Evolutionary conservation across 495 filamentous ascomycete species (phyloP), one percentile per base, ranked within the genome.

Genomic region (Neurospora pannonica): DNA sequence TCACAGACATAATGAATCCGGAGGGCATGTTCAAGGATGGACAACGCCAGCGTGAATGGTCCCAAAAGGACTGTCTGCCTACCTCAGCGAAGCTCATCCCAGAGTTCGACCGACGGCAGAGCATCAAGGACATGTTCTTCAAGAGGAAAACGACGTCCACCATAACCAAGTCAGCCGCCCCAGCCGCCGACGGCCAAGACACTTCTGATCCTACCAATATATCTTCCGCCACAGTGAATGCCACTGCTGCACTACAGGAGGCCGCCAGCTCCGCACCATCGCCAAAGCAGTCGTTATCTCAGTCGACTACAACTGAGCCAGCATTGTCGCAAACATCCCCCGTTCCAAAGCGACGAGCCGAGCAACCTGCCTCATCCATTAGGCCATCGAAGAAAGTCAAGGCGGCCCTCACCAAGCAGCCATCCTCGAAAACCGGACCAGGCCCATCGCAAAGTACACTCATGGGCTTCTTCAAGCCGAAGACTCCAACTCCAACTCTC

Each of bases 121-220:
- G 84, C 78, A 97, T 98, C 78, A 94, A 92, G 74, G 94, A 97
- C 75, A 97, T 98, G 95, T 97, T 98, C 76, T 87, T 84, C 42
- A 94, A 89, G 79, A 88, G 86, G 72, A 71, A 81, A 8, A 38
- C 75, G 6, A 60, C 77, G 1, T 62, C 54, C 28, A 34, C 28
- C 15, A 38, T 75, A 40, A 17, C 77, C 2, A 75, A 42, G 60
- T 74, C 76, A 37, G n/a, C 72, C 3, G 21, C 21, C 13, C 21
- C 40, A 39, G 54, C 39, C 13, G 13, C 70, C n/a, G 40, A 48
- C 15, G 17, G 21, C 9, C 62, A 71, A 37, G 36, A 42, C 9
- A 34, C 31, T 15, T 13, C 4, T 4, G 17, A 11, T 42, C 34
- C 70, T 9, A 31, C 71, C 43, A 75, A 21, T n/a, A 31, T 1